Percentiles rank a stretch among this genome's conserved stretches.
These are phyloP conservation scores for Coniosporium apollinis DNA, from an alignment of 495 filamentous ascomycete genomes.

Conservation along the genomic window DNA sequence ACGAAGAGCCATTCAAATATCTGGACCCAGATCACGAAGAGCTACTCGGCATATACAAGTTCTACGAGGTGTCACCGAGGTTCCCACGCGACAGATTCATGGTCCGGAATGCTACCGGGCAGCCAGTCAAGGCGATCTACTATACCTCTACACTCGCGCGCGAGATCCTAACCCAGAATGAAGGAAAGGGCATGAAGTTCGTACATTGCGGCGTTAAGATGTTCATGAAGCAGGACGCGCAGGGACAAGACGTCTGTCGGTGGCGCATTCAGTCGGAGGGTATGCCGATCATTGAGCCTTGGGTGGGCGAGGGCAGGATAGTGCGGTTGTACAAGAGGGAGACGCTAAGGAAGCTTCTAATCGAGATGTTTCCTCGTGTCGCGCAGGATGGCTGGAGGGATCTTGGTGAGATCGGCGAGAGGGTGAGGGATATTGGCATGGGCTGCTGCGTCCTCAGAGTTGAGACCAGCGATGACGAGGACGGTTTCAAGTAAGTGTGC, in stretches of 20 bases:
- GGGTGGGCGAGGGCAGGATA: constrained; percentile 64
- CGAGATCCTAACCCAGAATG: constrained; percentile 66
- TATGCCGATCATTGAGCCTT: constrained; percentile 69
- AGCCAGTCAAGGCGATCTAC: constrained; percentile 79
- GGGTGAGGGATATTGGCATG: constrained; percentile 62
- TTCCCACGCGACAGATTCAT: constrained; percentile 88
- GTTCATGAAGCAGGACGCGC: constrained; percentile 93
- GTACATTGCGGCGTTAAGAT: constrained; percentile 95
- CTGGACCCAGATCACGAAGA: constrained; percentile 54
- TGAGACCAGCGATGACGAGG: constrained; percentile 48
- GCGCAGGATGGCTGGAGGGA: constrained; percentile 45
- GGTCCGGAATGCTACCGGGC: constrained; percentile 76
- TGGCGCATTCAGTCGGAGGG: constrained; percentile 96
- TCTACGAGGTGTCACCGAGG: constrained; percentile 63
- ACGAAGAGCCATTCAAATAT: constrained; percentile 89
- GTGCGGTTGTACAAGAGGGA: constrained; percentile 54
- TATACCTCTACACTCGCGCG: constrained; percentile 77
- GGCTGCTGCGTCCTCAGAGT: constrained; percentile 84
- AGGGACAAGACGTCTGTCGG: constrained; percentile 62
- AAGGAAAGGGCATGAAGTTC: constrained; percentile 81
- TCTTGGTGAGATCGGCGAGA: constrained; percentile 74
- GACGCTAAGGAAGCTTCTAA: constrained; percentile 61
- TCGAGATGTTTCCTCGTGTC: constrained; percentile 92
- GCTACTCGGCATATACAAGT: constrained; percentile 53
- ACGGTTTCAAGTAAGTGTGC: constrained; percentile 43